A percentile compares a stretch with the other conserved stretches of the same genome.
These are phyloP conservation scores for Ganoderma sinense DNA, from an alignment of 1,284 basidiomycete species.

Conservation along the genomic window DNA sequence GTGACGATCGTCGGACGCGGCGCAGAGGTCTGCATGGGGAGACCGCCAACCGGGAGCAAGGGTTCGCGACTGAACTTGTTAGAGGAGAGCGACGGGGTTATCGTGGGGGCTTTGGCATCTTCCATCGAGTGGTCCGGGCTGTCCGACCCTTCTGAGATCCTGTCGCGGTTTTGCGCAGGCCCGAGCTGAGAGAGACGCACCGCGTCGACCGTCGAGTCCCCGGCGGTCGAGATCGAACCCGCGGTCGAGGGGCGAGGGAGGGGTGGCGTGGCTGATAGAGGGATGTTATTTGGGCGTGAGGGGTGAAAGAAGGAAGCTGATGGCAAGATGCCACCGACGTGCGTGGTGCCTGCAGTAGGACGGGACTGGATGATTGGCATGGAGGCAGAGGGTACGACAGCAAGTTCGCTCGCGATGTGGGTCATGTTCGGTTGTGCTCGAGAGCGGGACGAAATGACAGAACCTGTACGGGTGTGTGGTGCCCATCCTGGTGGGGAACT, in stretches of 20 bases:
- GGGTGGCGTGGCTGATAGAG: constrained; percentile 37
- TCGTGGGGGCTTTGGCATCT: constrained; percentile 34
- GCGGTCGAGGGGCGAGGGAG: constrained; percentile 46
- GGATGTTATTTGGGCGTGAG: constrained; percentile 57
- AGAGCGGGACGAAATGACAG: constrained; percentile 35
- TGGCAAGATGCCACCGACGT: constrained; percentile 77
- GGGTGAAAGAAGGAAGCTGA: constrained; percentile 80
- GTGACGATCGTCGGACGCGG: constrained; percentile 38
- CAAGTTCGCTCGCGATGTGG: constrained; percentile 28
- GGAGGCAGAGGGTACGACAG: constrained; percentile 34
- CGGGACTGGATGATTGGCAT: constrained; percentile 37
- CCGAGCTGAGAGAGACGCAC: constrained; percentile 39
- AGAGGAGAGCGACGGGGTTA: constrained; percentile 38
- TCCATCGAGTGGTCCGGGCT: constrained; percentile 41
- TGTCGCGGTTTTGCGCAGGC: constrained; percentile 31
- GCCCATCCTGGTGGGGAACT: constrained; percentile 27
- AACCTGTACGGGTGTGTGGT: constrained; percentile 35
- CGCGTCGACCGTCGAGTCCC: constrained; percentile 36
- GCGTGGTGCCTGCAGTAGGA: constrained; percentile 49
- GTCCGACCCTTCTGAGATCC: constrained; percentile 42
- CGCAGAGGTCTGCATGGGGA: constrained; percentile 26
- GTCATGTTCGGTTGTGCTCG: constrained; percentile 27
- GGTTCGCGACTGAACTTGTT: constrained; percentile 73
- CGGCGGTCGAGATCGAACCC: constrained; percentile 39
- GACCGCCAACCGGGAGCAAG: constrained; percentile 57